Base-by-base conservation (phyloP, 2,329 filamentous ascomycete genomes). In the Colletotrichum tropicale region DNA sequence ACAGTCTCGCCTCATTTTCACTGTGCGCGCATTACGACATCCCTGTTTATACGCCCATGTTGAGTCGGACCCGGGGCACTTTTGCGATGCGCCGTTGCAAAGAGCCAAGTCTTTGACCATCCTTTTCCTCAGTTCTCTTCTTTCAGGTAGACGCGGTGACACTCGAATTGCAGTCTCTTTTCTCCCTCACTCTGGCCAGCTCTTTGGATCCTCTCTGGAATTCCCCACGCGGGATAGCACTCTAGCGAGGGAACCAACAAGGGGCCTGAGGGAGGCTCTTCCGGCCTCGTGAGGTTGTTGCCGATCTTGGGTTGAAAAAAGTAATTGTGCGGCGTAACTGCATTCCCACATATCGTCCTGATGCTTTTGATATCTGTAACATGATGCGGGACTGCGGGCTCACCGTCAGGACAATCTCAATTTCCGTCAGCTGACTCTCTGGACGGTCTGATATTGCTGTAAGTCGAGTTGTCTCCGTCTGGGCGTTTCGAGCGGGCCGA, bases 51-150 rank as follows among this genome's bases (percentile, higher is more conserved):
- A 74, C 18, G 24, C 36, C 28, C 18, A 30, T 18, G 24, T 26
- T 43, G 60, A 60, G 52, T 43, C 60, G 21, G 52, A 36, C 10
- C 28, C 8, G n/a, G 48, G 71, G 38, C 71, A 74, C 67, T 71
- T 74, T 71, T 66, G 71, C 24, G 48, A 74, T 71, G 60, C 48
- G 26, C 28, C 61, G 36, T 75, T 55, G 61, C 69, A 18, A 18
- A 43, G 55, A 34, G 55, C 38, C 81, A 81, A 83, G 81, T 78
- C 80, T 82, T 83, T 85, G 81, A 82, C 81, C 82, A 81, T 32
- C 58, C 66, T 70, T 65, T 66, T 70, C 60, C 28, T 71, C 70
- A 34, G 65, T 36, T 65, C 10, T 30, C 26, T 61, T 30, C 56
- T 32, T n/a, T 16, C 28, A 30, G 18, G n/a, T 56, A 26, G 52